Conservation (phyloP, 768 basidiomycete genomes). For the Pleurotus eryngii region DNA sequence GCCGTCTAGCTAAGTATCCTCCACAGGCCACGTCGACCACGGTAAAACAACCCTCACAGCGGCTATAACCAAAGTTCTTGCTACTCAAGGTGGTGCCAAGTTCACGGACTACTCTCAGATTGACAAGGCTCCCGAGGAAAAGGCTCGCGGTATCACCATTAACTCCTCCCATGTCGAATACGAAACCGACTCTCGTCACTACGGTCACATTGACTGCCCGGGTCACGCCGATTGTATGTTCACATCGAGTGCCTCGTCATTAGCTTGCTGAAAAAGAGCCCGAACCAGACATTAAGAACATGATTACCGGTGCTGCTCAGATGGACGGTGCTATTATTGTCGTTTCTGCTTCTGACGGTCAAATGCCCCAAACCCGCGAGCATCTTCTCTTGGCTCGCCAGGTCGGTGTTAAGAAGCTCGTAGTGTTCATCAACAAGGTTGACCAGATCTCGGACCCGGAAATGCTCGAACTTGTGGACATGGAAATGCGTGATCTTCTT, state of each 20-base stretch:
- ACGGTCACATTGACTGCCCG: constrained; percentile 98
- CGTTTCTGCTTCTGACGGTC: constrained; percentile 97
- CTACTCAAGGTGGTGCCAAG: constrained; percentile 69
- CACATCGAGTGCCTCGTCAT: constrained; percentile 21
- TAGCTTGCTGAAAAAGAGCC: constrained; percentile 10
- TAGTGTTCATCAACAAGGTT: constrained; percentile 99
- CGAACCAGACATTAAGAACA: constrained; percentile 84
- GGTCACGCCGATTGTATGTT: constrained; percentile 86
- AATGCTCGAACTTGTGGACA: constrained; percentile 99
- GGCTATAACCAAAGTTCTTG: constrained; percentile 91
- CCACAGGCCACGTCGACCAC: constrained; percentile 88
- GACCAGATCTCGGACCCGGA: constrained; percentile 95
- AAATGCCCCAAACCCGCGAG: constrained; percentile 99
- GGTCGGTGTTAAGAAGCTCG: constrained; percentile 95
- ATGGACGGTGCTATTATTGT: constrained; percentile 97
- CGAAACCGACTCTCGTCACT: constrained; percentile 85
- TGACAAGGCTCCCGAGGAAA: constrained; percentile 99
- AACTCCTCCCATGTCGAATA: constrained; percentile 99
- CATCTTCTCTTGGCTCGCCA: constrained; percentile 96
- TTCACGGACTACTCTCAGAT: constrained; percentile 98
- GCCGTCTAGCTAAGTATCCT: constrained; percentile 2
- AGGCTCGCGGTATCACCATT: constrained; percentile 99
- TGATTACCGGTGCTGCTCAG: constrained; percentile 98
- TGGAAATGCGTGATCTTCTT: constrained; percentile 99
- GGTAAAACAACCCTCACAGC: constrained; percentile 98